Evolutionary conservation across 352 stramenopile species (phyloP), one percentile per base, ranked within the genome.

Genomic region (Globisporangium parvum): DNA sequence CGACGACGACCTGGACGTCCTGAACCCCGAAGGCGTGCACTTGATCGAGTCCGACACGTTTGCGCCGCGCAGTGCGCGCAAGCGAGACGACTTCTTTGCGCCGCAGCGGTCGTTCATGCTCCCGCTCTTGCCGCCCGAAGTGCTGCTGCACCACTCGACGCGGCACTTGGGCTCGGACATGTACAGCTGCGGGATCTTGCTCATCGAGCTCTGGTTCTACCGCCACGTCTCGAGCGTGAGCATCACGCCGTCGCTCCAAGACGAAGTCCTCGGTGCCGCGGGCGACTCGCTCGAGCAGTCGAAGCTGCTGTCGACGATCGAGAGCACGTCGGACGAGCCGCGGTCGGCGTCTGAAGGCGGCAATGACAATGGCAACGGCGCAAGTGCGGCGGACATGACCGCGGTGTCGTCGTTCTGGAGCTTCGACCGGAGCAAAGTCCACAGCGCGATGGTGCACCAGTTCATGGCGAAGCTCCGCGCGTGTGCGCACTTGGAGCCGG

Each of bases 191-290:
- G 78, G 75, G 10, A 70, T 88, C 12, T 50, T 88, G 33, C 63
- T 87, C 26, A 51, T 83, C 15, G 71, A 88, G 35, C 50, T 86
- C 21, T 85, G 73, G 70, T 85, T 80, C 56, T 67, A 79, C 23
- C 60, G 66, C 37, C 70, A 72, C 45, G 66, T 85, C 23, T 57
- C 65, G 4, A 71, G 75, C 37, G 63, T 66, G 51, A 85, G 59
- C 50, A 44, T 50, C 40, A 60, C 24, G 23, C 49, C 40, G 49
- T 57, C 56, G 23, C 47, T 62, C 18, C 48, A 57, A 23, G 58
- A 64, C 35, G 58, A 64, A 18, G 50, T 47, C 11, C 23, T 60
- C 17, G 55, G 55, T 6, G 53, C 17, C 24, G 39, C 28, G 24
- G 55, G 26, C 24, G 53, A 15, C 11, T 12, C 53, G 18, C 55